A percentile compares a stretch with the other conserved stretches of the same genome.
Conservation (phyloP, 345 rosid species). For the Arabis hirsuta region DNA sequence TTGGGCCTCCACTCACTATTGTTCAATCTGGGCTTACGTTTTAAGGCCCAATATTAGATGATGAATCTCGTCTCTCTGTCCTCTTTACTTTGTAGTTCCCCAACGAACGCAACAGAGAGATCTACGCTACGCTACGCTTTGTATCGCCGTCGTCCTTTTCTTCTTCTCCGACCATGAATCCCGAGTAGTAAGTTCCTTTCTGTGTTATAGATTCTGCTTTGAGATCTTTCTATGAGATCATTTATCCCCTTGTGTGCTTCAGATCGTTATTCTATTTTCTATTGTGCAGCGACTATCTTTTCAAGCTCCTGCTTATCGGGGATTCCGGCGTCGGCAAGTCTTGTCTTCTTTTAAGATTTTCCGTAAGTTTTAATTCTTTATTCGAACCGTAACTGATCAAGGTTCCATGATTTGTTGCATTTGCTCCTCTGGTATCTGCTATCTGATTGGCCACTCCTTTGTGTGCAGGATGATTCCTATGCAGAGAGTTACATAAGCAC, state of each 20-base stretch:
- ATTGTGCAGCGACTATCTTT: constrained; percentile 56
- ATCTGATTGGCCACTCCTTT: constrained; percentile 3
- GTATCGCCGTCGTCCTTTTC: neutral
- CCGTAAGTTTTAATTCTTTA: constrained; percentile 42
- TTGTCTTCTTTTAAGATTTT: constrained; percentile 64
- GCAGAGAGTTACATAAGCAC: constrained; percentile 86
- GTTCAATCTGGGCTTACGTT: neutral
- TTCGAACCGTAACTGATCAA: neutral
- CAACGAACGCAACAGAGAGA: neutral
- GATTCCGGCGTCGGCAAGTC: constrained; percentile 71
- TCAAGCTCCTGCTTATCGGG: constrained; percentile 67
- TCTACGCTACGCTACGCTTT: constrained; percentile 1
- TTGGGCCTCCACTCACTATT: neutral
- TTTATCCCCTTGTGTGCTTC: neutral
- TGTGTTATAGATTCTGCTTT: neutral
- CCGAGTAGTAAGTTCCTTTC: constrained; percentile 59
- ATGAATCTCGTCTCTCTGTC: neutral
- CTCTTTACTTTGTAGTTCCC: too few relatives aligned
- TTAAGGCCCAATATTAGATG: neutral
- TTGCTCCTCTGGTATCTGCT: neutral
- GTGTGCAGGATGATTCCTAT: constrained; percentile 72
- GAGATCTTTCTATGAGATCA: neutral
- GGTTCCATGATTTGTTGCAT: neutral
- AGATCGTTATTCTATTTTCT: neutral
- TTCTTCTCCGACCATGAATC: constrained; percentile 51